These are phyloP conservation scores for Zanthoxylum bungeanum DNA, from an alignment of 345 rosid genomes.

Conservation along the genomic window DNA sequence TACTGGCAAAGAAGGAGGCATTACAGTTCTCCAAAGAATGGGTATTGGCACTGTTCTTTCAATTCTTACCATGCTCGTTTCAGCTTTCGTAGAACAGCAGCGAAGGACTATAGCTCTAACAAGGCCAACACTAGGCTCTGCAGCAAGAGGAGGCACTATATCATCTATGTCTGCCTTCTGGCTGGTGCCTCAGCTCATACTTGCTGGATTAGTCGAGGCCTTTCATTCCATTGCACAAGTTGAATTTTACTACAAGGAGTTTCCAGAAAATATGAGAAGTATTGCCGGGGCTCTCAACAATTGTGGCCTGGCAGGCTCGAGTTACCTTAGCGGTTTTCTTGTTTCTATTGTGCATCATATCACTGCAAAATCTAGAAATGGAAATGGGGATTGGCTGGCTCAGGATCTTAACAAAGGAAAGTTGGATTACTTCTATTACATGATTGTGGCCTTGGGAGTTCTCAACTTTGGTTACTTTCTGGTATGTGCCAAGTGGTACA, in stretches of 20 bases:
- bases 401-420: slow-evolving; percentile 7
- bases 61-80: slow-evolving; percentile 34
- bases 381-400: not conserved
- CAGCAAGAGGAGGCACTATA: slow-evolving; percentile 33
- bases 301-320: slow-evolving; percentile 29
- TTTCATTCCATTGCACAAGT: slow-evolving; percentile 35
- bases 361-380: not conserved
- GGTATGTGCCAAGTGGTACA: slow-evolving; percentile 7
- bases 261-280: slow-evolving; percentile 51
- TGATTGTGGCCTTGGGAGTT: not conserved
- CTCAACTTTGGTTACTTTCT: not conserved
- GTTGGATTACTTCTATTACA: not conserved
- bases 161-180: slow-evolving; percentile 46
- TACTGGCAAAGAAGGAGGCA: slow-evolving; percentile 15
- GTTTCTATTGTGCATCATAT: slow-evolving; percentile 3
- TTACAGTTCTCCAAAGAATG: slow-evolving; percentile 33
- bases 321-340: slow-evolving; percentile 34
- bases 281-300: slow-evolving; percentile 33
- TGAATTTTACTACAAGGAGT: slow-evolving; percentile 55
- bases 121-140: slow-evolving; percentile 46
- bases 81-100: slow-evolving; percentile 40
- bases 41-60: slow-evolving; percentile 43
- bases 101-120: slow-evolving; percentile 42
- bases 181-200: slow-evolving; percentile 48
- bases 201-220: slow-evolving; percentile 51